Base-by-base conservation (phyloP, 129 eudicot genomes). In the Silybum marianum region DNA sequence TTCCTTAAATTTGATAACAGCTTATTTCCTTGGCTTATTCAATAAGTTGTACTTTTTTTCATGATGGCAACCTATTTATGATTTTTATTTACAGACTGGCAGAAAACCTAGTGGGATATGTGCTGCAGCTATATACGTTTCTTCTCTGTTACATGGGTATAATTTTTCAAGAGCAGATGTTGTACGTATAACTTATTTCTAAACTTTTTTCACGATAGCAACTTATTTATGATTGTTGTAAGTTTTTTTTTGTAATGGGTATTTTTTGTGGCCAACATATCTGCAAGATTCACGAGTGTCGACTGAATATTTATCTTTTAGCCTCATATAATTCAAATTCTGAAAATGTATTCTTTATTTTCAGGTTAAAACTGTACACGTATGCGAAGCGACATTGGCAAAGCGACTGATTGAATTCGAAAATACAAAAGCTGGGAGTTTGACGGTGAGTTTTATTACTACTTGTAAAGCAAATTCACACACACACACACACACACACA, bases 61-160 rank as follows among this genome's bases (percentile, higher is more conserved):
- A 71, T 71, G 39, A 38, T 39, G n/a, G 25, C 30, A 69, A 72
- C 73, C 44, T 67, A 54, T 36, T 54, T 18, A 26, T 68, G 11
- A 40, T 60, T 7, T 75, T 76, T 65, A 60, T 74, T 76, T 82
- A 76, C 84, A 89, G 93, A 91, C 92, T 0, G 98, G 98, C 19
- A 91, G 98, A 76, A 91, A 91, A 67, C 97, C 97, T 48, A 88
- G 97, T 82, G 98, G 98, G 72, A 69, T 93, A 73, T 93, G 97
- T 81, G 98, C 91, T 76, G 97, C 93, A 81, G 98, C 98, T 71
- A 84, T 91, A 9, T 93, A 91, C 67, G 86, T 93, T 36, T 86
- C 94, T 24, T 86, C 91, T 9, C 70, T 93, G 40, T 51, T 88
- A 48, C 88, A 82, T 84, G 97, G 97, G n/a, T 73, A 78, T 69